phyloP scores from a whole-genome alignment of 2,329 filamentous ascomycete species.

The Cyphellophora europaea region DNA sequence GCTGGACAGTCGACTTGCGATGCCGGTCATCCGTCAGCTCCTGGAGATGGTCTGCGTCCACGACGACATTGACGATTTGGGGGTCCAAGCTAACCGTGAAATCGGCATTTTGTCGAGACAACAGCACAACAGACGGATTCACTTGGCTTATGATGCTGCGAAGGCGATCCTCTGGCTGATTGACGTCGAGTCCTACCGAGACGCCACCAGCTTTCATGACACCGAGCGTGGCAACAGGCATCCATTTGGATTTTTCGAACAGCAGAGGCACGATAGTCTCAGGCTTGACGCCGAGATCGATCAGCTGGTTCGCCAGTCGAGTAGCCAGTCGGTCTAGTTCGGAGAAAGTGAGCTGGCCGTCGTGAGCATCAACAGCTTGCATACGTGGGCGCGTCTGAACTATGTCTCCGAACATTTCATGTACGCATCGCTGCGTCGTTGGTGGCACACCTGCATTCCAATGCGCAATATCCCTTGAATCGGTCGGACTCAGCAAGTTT shows the following conservation, averaged over 20 bases:
- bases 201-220: constrained; percentile 33
- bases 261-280: constrained; percentile 30
- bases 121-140: constrained; percentile 24
- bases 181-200: constrained; percentile 32
- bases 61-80: no score
- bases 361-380: constrained; percentile 30
- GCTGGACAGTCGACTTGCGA: constrained; percentile 20
- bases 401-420: no score
- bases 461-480: no score
- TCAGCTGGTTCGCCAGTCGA: constrained; percentile 27
- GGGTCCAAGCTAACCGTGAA: constrained; percentile 25
- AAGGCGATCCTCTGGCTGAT: constrained; percentile 28
- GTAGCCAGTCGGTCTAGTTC: constrained; percentile 26
- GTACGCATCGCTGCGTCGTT: no score
- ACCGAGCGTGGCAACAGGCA: constrained; percentile 30
- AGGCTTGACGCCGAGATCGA: constrained; percentile 28
- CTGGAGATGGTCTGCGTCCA: constrained; percentile 21
- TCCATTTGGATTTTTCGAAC: constrained; percentile 36
- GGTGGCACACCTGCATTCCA: no score
- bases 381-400: no score
- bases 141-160: constrained; percentile 27
- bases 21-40: constrained; percentile 2
- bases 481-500: no score
- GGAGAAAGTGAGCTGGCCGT: constrained; percentile 28
- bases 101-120: constrained; percentile 22